Base-by-base conservation (phyloP, 345 rosid species). In the Eucalyptus brandiana region DNA sequence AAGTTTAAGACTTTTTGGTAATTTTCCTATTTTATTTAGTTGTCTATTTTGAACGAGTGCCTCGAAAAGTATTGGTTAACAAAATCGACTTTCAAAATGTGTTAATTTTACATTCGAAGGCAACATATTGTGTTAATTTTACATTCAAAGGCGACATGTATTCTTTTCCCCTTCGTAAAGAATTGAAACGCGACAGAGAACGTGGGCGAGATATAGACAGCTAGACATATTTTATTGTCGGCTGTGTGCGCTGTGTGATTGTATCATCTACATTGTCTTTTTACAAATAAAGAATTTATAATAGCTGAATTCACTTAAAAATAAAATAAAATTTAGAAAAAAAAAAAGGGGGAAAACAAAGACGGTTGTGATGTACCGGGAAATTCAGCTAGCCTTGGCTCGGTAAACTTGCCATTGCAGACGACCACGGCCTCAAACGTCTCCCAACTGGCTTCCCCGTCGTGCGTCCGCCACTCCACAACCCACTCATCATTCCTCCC, bases 391-490 rank as follows among this genome's bases (percentile, higher is more conserved):
- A 86, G 50, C 11, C 88, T 50, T 15, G 92, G 92, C 69, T 91
- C 83, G 5, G 92, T 87, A 58, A 3, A 72, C 45, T 89, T 62
- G 17, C 91, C 89, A 32, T 15, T 85, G 51, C 92, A 91, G 40
- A 89, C 88, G 1, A 91, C 92, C 12, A 91, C 92, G 30, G 92
- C 92, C 34, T 88, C 92, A 58, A 87, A 91, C 15, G 86, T 50
- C 87, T 89, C 91, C 32, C 18, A 34, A 10, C 32, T 13, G 5
- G 24, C 40, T 47, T 67, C 88, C 14, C 51, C 49, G 23, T 58
- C 90, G 13, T 12, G 12, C 34, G n/a, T 42, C 83, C 14, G 87
- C 67, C 58, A 89, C 88, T 60, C 72, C 50, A 88, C 88, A n/a
- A n/a, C 72, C 91, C 88, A 89, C 81, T 40, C 34, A 19, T 67